Conservation (phyloP, 106 monocot genomes). For the Agapanthus africanus region DNA sequence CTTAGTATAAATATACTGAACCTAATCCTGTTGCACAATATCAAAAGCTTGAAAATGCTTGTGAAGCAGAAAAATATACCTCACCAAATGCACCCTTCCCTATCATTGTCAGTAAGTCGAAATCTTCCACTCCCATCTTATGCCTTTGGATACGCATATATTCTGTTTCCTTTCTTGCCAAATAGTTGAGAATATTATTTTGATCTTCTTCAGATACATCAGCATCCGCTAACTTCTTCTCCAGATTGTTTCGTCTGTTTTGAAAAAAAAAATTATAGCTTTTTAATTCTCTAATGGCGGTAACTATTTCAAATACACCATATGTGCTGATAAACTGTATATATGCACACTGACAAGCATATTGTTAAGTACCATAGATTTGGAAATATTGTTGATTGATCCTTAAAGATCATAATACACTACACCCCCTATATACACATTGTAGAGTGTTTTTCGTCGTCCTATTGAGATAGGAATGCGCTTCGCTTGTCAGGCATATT, state of each 20-base stretch:
- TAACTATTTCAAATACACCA: too few species aligned
- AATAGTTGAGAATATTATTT: constrained; percentile 29
- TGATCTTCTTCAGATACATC: constrained; percentile 41
- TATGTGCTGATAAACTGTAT: too few species aligned
- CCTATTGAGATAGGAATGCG: too few species aligned
- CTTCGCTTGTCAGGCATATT: too few species aligned
- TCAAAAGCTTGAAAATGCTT: background rate
- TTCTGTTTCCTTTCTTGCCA: constrained; percentile 47
- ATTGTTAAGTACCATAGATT: too few species aligned
- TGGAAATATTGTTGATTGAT: too few species aligned
- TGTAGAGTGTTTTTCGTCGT: too few species aligned
- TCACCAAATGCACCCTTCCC: constrained; percentile 38
- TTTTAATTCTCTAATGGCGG: too few species aligned
- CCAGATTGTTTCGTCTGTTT: constrained; percentile 24
- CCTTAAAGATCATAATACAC: too few species aligned
- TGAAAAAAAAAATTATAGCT: background rate
- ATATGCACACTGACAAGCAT: too few species aligned
- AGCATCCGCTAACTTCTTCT: constrained; percentile 30
- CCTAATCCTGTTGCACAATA: background rate
- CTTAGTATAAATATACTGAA: too few species aligned
- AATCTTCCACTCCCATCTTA: constrained; percentile 32
- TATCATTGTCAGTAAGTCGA: constrained; percentile 25
- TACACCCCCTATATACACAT: too few species aligned
- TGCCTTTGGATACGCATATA: constrained; percentile 23
- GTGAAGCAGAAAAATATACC: constrained; percentile 16